Evolutionary conservation across 208 protist species (phyloP).

Genomic region (Wallacemonas sp.): DNA sequence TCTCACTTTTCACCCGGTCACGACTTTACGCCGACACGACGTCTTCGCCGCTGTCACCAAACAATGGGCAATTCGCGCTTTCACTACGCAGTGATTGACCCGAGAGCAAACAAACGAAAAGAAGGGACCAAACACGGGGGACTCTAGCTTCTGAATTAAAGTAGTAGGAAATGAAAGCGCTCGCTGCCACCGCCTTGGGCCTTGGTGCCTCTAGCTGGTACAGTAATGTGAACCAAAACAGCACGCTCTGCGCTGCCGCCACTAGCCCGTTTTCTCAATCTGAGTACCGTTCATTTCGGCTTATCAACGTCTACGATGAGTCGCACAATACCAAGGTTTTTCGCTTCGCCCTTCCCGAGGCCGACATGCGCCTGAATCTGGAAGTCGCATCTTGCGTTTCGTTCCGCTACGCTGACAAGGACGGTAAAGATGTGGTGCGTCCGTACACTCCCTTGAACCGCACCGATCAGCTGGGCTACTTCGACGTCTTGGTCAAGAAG

Average conservation of each 20-base stretch:
- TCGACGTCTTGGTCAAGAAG: conserved; percentile 89
- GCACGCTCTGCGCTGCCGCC: conserved; percentile 30
- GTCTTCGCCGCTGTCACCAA: no score
- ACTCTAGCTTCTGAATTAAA: background rate
- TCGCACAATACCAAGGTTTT: conserved; percentile 88
- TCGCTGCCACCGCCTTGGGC: conserved; percentile 50
- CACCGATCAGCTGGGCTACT: conserved; percentile 82
- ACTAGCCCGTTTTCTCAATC: conserved; percentile 71
- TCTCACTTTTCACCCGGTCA: no score
- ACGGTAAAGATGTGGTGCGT: conserved; percentile 79
- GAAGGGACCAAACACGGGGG: no score
- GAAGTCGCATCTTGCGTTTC: conserved; percentile 80
- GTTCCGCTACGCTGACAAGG: conserved; percentile 63
- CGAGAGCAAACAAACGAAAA: no score
- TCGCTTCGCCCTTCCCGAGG: conserved; percentile 82
- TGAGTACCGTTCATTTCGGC: conserved; percentile 74
- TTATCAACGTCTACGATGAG: conserved; percentile 83
- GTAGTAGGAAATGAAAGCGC: conserved; percentile 50
- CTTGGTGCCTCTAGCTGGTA: conserved; percentile 62
- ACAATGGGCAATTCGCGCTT: no score
- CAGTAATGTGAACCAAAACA: conserved; percentile 18
- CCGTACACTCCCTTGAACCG: conserved; percentile 88
- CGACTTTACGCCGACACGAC: no score
- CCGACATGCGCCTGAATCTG: conserved; percentile 79
- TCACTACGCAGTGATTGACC: no score